Conservation (phyloP, 345 rosid genomes). For the Euphorbia tirucalli region DNA sequence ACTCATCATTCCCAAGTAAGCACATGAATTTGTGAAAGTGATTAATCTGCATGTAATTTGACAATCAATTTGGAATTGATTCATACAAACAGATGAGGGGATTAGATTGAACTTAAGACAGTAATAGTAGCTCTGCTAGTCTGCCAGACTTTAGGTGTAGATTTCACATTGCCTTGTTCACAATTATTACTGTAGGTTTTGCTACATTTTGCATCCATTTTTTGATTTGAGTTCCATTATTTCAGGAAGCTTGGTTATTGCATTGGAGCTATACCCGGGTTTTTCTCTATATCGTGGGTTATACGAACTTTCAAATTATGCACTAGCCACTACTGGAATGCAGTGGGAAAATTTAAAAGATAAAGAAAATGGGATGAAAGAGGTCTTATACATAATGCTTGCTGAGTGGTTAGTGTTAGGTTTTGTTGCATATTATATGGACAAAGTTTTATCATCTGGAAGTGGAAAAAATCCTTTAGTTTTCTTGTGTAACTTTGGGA, state of each 20-base stretch:
- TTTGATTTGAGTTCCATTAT: slow-evolving; percentile 14
- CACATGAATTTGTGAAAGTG: slow-evolving; percentile 13
- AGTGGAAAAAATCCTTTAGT: slow-evolving; percentile 48
- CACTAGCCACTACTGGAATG: slow-evolving; percentile 66
- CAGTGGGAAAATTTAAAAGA: slow-evolving; percentile 57
- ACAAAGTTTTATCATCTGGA: slow-evolving; percentile 52
- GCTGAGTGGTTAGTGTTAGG: slow-evolving; percentile 73
- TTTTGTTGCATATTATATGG: slow-evolving; percentile 59
- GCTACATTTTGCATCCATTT: background rate
- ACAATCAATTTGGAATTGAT: no score
- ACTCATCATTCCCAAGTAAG: slow-evolving; percentile 72
- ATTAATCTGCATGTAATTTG: background rate
- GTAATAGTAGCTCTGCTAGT: background rate
- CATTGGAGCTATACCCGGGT: slow-evolving; percentile 84
- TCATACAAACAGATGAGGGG: background rate
- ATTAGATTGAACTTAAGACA: background rate
- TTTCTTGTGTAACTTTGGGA: slow-evolving; percentile 41
- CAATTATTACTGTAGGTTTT: background rate
- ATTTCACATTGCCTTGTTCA: background rate
- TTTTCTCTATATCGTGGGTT: slow-evolving; percentile 78
- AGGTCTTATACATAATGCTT: slow-evolving; percentile 52
- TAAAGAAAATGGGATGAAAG: slow-evolving; percentile 55
- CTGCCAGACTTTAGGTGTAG: no score
- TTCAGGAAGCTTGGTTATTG: slow-evolving; percentile 57
- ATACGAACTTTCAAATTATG: slow-evolving; percentile 61